These are phyloP conservation scores for Adenanthera pavonina DNA, from an alignment of 306 rosid species.

Conservation along the genomic window DNA sequence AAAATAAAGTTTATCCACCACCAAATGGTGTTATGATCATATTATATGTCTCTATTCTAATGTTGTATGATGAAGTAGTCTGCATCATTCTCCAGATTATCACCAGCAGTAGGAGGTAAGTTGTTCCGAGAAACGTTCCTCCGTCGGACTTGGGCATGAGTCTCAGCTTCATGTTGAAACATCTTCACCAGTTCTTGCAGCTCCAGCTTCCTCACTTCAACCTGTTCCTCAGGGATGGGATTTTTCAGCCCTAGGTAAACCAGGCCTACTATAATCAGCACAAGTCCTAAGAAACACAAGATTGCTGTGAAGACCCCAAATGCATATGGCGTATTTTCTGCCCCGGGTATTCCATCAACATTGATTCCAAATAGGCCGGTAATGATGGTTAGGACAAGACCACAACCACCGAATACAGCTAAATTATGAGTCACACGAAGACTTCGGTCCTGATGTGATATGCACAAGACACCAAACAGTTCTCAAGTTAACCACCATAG, in stretches of 20 bases:
- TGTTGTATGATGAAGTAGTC: conserved; percentile 58
- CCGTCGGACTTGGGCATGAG: conserved; percentile 75
- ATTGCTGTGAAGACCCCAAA: conserved; percentile 80
- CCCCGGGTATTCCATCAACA: conserved; percentile 90
- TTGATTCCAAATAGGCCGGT: conserved; percentile 95
- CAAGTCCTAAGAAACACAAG: conserved; percentile 56
- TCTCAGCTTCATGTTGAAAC: conserved; percentile 99
- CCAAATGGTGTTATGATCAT: background rate
- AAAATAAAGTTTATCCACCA: background rate
- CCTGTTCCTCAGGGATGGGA: conserved; percentile 65
- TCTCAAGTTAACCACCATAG: conserved; percentile 27
- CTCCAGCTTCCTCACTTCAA: conserved; percentile 80
- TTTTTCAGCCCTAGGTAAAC: conserved; percentile 69
- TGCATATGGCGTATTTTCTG: conserved; percentile 70
- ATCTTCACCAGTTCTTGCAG: conserved; percentile 75
- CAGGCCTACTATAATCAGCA: conserved; percentile 62
- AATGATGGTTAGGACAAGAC: conserved; percentile 77
- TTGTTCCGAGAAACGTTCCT: conserved; percentile 58
- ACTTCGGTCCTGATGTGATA: conserved; percentile 77
- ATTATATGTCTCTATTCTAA: conserved; percentile 31
- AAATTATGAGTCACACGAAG: conserved; percentile 87
- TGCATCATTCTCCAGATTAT: conserved; percentile 40
- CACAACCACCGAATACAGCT: conserved; percentile 85
- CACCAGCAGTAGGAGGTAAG: conserved; percentile 84
- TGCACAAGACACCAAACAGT: conserved; percentile 27